Evolutionary conservation across 2,329 filamentous ascomycete species (phyloP).

Genomic region (Neofusicoccum laricinum): DNA sequence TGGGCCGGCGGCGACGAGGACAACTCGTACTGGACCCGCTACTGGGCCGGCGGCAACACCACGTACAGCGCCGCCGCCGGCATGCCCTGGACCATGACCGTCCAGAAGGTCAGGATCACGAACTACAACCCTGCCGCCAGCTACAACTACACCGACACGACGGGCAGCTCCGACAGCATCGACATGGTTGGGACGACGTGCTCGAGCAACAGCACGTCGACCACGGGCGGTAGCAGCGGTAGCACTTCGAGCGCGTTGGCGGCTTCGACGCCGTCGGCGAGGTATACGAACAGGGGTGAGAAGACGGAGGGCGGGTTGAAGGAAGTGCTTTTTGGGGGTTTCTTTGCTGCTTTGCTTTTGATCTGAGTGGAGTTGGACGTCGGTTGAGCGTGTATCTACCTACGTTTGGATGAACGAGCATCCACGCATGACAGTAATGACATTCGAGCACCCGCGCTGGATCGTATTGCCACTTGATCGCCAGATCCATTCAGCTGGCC

Average conservation of each 20-base stretch:
- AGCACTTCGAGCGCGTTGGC: neutral
- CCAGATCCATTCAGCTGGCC: too few relatives aligned
- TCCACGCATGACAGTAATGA: too few relatives aligned
- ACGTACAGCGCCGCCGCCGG: constrained; percentile 40
- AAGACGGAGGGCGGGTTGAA: neutral
- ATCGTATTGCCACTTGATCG: too few relatives aligned
- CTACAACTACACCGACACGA: constrained; percentile 51
- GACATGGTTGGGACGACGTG: constrained; percentile 31
- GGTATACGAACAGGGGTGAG: neutral
- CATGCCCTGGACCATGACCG: constrained; percentile 50
- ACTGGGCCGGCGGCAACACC: constrained; percentile 64
- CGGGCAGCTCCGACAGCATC: constrained; percentile 49
- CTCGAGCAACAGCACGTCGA: neutral
- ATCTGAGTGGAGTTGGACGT: neutral
- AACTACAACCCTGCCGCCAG: constrained; percentile 51
- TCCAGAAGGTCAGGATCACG: constrained; percentile 49
- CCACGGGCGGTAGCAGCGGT: neutral
- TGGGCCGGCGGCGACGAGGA: constrained; percentile 49
- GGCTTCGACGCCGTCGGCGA: neutral
- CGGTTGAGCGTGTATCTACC: too few relatives aligned
- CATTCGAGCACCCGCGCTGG: too few relatives aligned
- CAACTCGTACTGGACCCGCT: constrained; percentile 49
- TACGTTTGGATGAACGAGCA: too few relatives aligned
- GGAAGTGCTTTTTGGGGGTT: neutral
- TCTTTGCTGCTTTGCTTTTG: neutral